Evolutionary conservation across 164 flowering plant species (phyloP).

Genomic region (Malania oleifera): DNA sequence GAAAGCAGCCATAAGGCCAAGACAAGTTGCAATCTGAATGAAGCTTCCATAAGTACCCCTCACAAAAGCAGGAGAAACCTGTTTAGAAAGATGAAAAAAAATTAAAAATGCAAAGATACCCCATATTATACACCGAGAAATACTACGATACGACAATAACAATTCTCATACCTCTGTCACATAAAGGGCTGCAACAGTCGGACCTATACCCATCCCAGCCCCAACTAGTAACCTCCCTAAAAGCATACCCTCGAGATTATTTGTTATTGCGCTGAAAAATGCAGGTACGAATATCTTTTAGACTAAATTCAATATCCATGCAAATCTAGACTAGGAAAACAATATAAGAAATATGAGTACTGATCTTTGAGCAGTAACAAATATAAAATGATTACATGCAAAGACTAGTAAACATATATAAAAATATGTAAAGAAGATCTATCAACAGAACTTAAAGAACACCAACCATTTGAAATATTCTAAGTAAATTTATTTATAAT

Average conservation of each 20-base stretch:
- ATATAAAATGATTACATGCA: too few species aligned
- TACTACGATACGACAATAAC: background rate
- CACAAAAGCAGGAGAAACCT: slow-evolving; percentile 81
- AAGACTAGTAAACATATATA: too few species aligned
- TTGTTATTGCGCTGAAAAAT: slow-evolving; percentile 48
- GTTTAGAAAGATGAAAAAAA: background rate
- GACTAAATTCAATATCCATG: background rate
- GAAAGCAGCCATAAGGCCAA: slow-evolving; percentile 76
- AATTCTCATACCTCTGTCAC: slow-evolving; percentile 50
- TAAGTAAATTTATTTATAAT: too few species aligned
- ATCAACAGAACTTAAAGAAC: too few species aligned
- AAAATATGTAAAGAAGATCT: too few species aligned
- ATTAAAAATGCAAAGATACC: background rate
- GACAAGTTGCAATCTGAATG: slow-evolving; percentile 92
- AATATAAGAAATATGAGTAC: too few species aligned
- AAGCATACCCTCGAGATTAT: slow-evolving; percentile 52
- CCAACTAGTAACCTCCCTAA: slow-evolving; percentile 67
- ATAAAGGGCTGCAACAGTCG: slow-evolving; percentile 69
- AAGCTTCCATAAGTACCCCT: slow-evolving; percentile 97
- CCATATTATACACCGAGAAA: background rate
- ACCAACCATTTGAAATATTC: too few species aligned
- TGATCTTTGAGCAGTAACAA: too few species aligned
- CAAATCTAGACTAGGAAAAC: background rate
- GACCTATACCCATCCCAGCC: slow-evolving; percentile 66
- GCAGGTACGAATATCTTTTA: slow-evolving; percentile 7